Percentiles rank a stretch among this genome's conserved stretches.
Evolutionary conservation across 345 rosid species (phyloP).

Genomic region (Citrus glauca): DNA sequence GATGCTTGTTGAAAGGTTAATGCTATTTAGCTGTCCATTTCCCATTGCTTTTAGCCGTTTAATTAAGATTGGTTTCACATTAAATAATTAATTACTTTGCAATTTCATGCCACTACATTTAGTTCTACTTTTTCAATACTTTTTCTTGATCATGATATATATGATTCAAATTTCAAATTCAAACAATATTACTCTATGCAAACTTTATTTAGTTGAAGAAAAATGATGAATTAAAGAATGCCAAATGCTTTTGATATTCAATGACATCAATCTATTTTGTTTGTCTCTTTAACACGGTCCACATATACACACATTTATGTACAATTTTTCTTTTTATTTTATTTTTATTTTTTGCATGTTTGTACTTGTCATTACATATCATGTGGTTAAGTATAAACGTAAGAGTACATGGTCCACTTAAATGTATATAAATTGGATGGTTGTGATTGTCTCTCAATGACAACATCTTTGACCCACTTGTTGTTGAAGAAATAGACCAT

Average conservation of each 20-base stretch:
- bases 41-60: slow-evolving; percentile 1
- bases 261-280: not conserved
- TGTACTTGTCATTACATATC: slow-evolving; percentile 24
- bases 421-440: slow-evolving; percentile 20
- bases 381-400: slow-evolving; percentile 6
- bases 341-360: not conserved
- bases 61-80: not conserved
- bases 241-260: not conserved
- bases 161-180: not conserved
- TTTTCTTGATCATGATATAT: not conserved
- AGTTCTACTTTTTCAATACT: not conserved
- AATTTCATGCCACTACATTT: not conserved
- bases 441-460: slow-evolving; percentile 30
- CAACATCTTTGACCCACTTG: slow-evolving; percentile 46
- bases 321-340: not conserved
- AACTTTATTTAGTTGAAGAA: not conserved
- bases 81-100: not conserved
- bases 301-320: not conserved
- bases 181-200: not conserved
- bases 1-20: slow-evolving; percentile 6
- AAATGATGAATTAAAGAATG: not conserved
- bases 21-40: not conserved
- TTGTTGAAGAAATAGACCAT: slow-evolving; percentile 43
- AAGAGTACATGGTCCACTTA: slow-evolving; percentile 19
- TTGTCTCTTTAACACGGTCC: slow-evolving; percentile 12